Evolutionary conservation across 1,284 basidiomycete species (phyloP).

Genomic region (Sparassis latifolia): DNA sequence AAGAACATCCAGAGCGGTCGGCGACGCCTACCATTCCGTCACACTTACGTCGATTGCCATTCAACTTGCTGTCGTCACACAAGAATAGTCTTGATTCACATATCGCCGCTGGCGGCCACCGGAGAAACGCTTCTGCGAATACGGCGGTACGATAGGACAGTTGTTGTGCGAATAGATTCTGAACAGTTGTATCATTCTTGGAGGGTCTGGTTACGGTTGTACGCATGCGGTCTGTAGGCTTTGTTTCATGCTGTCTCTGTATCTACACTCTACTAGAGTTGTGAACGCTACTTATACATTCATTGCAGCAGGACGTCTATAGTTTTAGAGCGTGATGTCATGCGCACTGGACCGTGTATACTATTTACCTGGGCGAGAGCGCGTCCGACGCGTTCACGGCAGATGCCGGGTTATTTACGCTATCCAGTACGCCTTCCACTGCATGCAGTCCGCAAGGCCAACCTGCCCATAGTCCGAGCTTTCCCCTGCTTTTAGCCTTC

Average conservation of each 20-base stretch:
- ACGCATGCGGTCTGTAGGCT: slow-evolving; percentile 6
- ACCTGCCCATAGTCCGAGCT: background rate
- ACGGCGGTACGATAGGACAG: slow-evolving; percentile 33
- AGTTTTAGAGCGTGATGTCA: too few relatives aligned
- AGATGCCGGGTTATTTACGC: background rate
- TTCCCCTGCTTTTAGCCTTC: slow-evolving; percentile 1
- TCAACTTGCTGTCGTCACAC: slow-evolving; percentile 49
- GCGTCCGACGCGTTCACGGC: background rate
- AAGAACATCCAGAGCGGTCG: slow-evolving; percentile 23
- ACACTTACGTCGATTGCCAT: slow-evolving; percentile 56
- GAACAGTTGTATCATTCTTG: background rate
- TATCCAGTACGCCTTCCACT: background rate
- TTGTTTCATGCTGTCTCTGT: slow-evolving; percentile 10
- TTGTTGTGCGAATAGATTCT: too few relatives aligned
- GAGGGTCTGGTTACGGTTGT: slow-evolving; percentile 1
- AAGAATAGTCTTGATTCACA: slow-evolving; percentile 36
- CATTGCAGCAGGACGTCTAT: background rate
- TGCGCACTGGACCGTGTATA: too few relatives aligned
- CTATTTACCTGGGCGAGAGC: background rate
- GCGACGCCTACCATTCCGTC: slow-evolving; percentile 37
- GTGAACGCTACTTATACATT: background rate
- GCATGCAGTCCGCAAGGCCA: slow-evolving; percentile 7
- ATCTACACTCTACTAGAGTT: background rate
- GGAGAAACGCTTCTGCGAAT: slow-evolving; percentile 56
- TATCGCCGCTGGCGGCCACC: slow-evolving; percentile 35